Evolutionary conservation across 2,329 filamentous ascomycete genomes (phyloP), one percentile per base, ranked within the genome.

Genomic region (Fusarium buharicum): DNA sequence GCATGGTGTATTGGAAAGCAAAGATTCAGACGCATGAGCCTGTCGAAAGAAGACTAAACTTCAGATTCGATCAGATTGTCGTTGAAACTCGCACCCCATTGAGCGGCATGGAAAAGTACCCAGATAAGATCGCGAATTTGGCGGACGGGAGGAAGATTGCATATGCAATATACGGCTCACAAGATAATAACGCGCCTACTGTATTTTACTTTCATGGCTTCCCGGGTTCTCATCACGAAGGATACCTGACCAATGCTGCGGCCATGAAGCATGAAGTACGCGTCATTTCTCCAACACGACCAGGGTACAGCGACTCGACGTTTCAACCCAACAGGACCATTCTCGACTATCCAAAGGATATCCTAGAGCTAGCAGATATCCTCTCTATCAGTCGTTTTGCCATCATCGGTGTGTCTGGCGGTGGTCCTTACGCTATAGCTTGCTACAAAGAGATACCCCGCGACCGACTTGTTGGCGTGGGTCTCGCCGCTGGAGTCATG

Each of bases 151-250:
- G 62, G n/a, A 47, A 50, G 0, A 14, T 64, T 6, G 36, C 56
- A 2, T 64, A 65, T n/a, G 37, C 61, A 2, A 47, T 62, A 0
- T 65, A 62, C 14, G 61, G 61, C 20, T 8, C 14, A 1, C 51
- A 65, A 18, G 34, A 50, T 11, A 11, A 31, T 2, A 9, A 45
- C 16, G 40, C 61, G 13, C 56, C 56, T 1, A 65, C 61, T 2
- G 6, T 20, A 1, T 62, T 64, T 8, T 54, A 64, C 38, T 46
- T 65, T 4, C 61, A 64, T 9, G 61, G 61, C 0, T 64, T 58
- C 4, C 61, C 61, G 2, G 61, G 61, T 1, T 58, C 61, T 48
- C 61, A 64, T 9, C 56, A 64, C 13, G 61, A 64, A 24, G 61
- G 18, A 6, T 58, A 48, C 14, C 3, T 44, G 20, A 43, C 28